These are phyloP conservation scores for Tieghemostelium lacteum DNA, from an alignment of 78 protist genomes.

Conservation along the genomic window DNA sequence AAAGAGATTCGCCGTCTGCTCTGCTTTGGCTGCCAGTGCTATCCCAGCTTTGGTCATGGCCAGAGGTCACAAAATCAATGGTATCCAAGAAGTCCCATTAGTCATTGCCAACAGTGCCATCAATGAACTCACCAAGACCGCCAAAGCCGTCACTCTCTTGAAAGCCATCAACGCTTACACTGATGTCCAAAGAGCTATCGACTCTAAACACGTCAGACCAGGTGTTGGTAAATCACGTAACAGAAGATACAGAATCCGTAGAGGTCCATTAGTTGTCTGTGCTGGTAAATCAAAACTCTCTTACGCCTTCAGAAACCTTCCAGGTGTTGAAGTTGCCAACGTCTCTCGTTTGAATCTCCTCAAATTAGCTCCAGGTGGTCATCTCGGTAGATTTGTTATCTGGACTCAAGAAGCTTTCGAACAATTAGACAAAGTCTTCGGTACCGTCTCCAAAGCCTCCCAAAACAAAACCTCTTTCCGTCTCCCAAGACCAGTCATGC, in stretches of 20 bases:
- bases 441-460: conserved; percentile 76
- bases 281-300: conserved; percentile 86
- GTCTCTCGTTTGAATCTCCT: conserved; percentile 98
- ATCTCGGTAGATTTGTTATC: conserved; percentile 99
- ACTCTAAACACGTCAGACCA: conserved; percentile 90
- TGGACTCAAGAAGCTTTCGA: conserved; percentile 99
- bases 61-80: conserved; percentile 98
- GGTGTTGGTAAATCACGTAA: conserved; percentile 99
- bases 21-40: conserved; percentile 99
- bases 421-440: conserved; percentile 93
- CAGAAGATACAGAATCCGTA: conserved; percentile 96
- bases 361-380: conserved; percentile 99
- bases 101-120: conserved; percentile 90
- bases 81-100: conserved; percentile 97
- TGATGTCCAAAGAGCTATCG: conserved; percentile 92
- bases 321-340: conserved; percentile 97
- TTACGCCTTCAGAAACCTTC: conserved; percentile 98
- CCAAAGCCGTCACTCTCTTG: conserved; percentile 95
- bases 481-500: conserved; percentile 95
- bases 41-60: conserved; percentile 98
- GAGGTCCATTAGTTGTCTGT: conserved; percentile 98
- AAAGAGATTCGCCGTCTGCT: conserved; percentile 96
- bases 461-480: conserved; percentile 86
- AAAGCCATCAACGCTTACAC: conserved; percentile 90
- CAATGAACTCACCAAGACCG: conserved; percentile 93